Evolutionary conservation across 2,329 filamentous ascomycete genomes (phyloP).

Genomic region (Hypoxylon sp.): DNA sequence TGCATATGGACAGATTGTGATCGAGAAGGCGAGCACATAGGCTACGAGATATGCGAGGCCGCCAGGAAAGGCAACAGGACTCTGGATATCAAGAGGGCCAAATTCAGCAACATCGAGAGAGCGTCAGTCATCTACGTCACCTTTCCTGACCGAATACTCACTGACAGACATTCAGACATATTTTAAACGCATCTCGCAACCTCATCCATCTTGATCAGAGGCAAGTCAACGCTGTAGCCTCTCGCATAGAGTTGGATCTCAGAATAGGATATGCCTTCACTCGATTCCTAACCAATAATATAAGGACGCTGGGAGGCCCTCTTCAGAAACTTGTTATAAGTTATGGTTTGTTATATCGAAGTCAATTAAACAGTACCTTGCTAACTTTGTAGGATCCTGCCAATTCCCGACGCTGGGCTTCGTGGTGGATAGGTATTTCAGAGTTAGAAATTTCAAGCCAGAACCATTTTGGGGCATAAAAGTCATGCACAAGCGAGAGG

Average conservation of each 20-base stretch:
- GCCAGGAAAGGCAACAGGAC: slow-evolving; percentile 78
- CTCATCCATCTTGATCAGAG: slow-evolving; percentile 84
- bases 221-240: slow-evolving; percentile 87
- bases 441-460: slow-evolving; percentile 92
- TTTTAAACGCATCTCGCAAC: slow-evolving; percentile 83
- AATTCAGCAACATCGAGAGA: slow-evolving; percentile 95
- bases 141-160: slow-evolving; percentile 2
- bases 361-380: slow-evolving; percentile 34
- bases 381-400: slow-evolving; percentile 74
- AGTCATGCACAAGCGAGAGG: slow-evolving; percentile 80
- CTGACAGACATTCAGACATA: slow-evolving; percentile 70
- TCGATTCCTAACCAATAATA: slow-evolving; percentile 82
- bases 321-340: slow-evolving; percentile 77
- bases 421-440: slow-evolving; percentile 94
- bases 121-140: slow-evolving; percentile 66
- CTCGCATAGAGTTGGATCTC: slow-evolving; percentile 91
- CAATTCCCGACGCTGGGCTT: slow-evolving; percentile 98
- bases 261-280: slow-evolving; percentile 95
- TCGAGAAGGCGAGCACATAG: slow-evolving; percentile 96
- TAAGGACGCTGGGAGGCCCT: slow-evolving; percentile 78
- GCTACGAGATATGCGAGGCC: slow-evolving; percentile 86
- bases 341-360: slow-evolving; percentile 71
- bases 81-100: slow-evolving; percentile 86
- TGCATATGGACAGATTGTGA: slow-evolving; percentile 99
- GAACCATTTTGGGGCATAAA: slow-evolving; percentile 95